Percentiles rank a stretch among this genome's conserved stretches.
phyloP scores from a whole-genome alignment of 2,329 filamentous ascomycete genomes.

The Cytospora chrysosperma region DNA sequence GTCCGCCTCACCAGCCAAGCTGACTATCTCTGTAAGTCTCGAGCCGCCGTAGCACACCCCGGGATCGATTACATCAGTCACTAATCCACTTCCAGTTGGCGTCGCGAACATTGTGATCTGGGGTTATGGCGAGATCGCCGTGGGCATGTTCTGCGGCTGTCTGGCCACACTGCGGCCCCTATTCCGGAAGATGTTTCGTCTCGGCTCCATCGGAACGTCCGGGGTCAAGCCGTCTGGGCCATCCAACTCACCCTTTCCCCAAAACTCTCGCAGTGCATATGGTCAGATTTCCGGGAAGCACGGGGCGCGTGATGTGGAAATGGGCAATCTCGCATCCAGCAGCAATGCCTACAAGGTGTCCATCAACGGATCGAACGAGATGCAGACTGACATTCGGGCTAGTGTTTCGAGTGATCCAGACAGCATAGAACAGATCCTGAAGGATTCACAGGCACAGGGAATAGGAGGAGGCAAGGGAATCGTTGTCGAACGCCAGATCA shows the following conservation, averaged over 20 bases:
- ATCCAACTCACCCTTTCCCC: slow-evolving; percentile 8
- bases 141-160: slow-evolving; percentile 21
- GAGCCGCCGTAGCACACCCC: not conserved
- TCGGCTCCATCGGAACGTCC: slow-evolving; percentile 16
- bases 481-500: slow-evolving; percentile 19
- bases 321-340: slow-evolving; percentile 20
- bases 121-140: slow-evolving; percentile 22
- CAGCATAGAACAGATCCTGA: slow-evolving; percentile 18
- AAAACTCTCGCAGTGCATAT: slow-evolving; percentile 18
- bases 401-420: slow-evolving; percentile 10
- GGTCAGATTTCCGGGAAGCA: slow-evolving; percentile 9
- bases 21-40: slow-evolving; percentile 19
- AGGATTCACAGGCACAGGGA: slow-evolving; percentile 4
- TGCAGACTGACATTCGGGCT: not conserved
- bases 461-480: slow-evolving; percentile 9
- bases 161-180: slow-evolving; percentile 22
- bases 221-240: slow-evolving; percentile 6
- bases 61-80: not conserved
- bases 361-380: not conserved
- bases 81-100: slow-evolving; percentile 4
- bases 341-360: slow-evolving; percentile 17
- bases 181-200: slow-evolving; percentile 19
- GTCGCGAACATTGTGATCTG: slow-evolving; percentile 22
- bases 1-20: slow-evolving; percentile 13
- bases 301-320: slow-evolving; percentile 15